phyloP scores from a whole-genome alignment of 1,284 basidiomycete genomes.

The Neotropicomus parvogracilis region DNA sequence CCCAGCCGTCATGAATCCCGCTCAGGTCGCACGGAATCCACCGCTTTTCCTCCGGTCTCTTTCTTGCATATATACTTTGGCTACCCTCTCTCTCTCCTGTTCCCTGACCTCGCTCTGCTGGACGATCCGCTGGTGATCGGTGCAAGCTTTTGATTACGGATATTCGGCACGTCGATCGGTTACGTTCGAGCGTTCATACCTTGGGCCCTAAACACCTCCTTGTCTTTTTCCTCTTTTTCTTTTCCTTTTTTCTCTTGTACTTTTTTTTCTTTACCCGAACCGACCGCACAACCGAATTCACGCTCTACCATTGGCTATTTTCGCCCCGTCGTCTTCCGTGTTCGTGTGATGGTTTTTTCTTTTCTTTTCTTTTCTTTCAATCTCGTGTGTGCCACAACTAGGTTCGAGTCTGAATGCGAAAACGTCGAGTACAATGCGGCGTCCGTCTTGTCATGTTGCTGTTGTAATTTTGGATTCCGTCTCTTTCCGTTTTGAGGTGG shows the following conservation, averaged over 20 bases:
- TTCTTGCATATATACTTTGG: slow-evolving; percentile 25
- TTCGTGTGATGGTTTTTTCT: neutral
- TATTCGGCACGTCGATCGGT: neutral
- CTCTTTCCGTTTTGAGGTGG: neutral
- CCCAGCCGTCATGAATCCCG: slow-evolving; percentile 21
- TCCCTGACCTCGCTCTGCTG: neutral
- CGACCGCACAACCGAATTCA: too few species aligned
- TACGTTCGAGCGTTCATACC: neutral
- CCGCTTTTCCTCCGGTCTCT: neutral
- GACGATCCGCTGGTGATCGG: neutral
- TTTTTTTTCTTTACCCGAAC: neutral
- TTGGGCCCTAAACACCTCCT: neutral
- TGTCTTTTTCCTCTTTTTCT: neutral
- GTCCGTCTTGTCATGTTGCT: too few species aligned
- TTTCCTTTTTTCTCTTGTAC: neutral
- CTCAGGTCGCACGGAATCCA: too few species aligned
- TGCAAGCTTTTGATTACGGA: neutral
- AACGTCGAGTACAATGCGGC: slow-evolving; percentile 15
- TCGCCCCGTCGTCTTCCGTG: too few species aligned
- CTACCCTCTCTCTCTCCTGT: neutral
- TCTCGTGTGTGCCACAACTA: slow-evolving; percentile 9
- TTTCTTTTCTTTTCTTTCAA: neutral
- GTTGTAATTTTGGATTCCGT: slow-evolving; percentile 17
- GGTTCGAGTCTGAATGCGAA: slow-evolving; percentile 3
- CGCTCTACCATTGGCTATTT: too few species aligned